Base-by-base conservation (phyloP, 2,329 filamentous ascomycete genomes). In the Penicillium sp. region DNA sequence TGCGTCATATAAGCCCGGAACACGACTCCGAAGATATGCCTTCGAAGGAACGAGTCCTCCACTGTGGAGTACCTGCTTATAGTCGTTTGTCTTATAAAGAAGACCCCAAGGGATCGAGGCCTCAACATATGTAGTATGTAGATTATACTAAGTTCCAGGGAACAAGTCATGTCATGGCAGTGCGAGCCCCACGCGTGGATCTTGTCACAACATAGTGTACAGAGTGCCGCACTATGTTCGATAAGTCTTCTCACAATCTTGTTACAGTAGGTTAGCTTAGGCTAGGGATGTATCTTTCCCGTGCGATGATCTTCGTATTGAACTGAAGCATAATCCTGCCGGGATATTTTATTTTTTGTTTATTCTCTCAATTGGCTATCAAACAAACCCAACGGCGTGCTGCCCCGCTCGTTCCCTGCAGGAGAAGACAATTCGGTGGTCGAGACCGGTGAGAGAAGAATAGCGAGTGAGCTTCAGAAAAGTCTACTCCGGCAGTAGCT, bases 331-430 rank as follows among this genome's bases (percentile, higher is more conserved):
- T 28, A 28, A 28, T 28, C 26, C 5, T 28, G 8, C 26, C 8
- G 26, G 26, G 26, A 4, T 28, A 28, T 5, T 5, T 30, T 6
- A 30, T 11, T 30, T 11, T 30, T 11, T 16, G 8, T 5, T 30
- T 6, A 30, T 11, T 30, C 28, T 30, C 28, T 16, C 30, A 14
- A 35, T 35, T 35, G 30, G 30, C 30, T 9, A 16, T 35, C 30
- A 35, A 35, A n/a, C n/a, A n/a, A 35, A 28, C 8, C 8, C 26
- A 28, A 28, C 26, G 26, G 26, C 30, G 23, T 9, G 8, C 3
- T 26, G 21, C 48, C 48, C 48, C 48, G 33, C 48, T 50, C 33
- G 48, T 50, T 50, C 47, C 47, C 46, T n/a, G 12, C 11, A 23
- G 30, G 30, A 48, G 30, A 6, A 23, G 18, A 14, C 47, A 33